A percentile compares a stretch with the other conserved stretches of the same genome.
Evolutionary conservation across 257 asterid species (phyloP).

Genomic region (Thymus quinquecostatus): DNA sequence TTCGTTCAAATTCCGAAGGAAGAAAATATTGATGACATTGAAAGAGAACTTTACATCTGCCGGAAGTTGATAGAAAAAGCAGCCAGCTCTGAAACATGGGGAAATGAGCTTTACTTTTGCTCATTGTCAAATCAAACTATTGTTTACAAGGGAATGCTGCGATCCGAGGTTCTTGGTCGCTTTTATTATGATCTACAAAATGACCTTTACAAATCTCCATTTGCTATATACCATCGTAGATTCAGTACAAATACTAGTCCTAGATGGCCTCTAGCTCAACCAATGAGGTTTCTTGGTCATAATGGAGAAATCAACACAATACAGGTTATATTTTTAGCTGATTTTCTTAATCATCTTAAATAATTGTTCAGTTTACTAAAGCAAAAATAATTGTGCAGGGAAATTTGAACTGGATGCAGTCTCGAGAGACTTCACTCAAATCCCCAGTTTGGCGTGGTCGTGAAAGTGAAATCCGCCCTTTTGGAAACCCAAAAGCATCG

Average conservation of each 20-base stretch:
- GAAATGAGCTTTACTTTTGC: slow-evolving; percentile 88
- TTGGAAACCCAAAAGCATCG: slow-evolving; percentile 95
- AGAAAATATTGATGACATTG: slow-evolving; percentile 91
- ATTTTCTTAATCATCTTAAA: slow-evolving; percentile 17
- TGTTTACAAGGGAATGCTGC: slow-evolving; percentile 98
- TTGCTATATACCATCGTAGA: slow-evolving; percentile 96
- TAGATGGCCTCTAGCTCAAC: slow-evolving; percentile 98
- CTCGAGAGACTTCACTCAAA: slow-evolving; percentile 89
- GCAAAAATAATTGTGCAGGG: slow-evolving; percentile 56
- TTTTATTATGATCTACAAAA: slow-evolving; percentile 87
- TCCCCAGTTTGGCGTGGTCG: slow-evolving; percentile 99
- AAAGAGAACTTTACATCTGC: slow-evolving; percentile 90
- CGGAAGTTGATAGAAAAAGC: slow-evolving; percentile 87
- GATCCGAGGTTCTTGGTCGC: slow-evolving; percentile 90
- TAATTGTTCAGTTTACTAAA: slow-evolving; percentile 32
- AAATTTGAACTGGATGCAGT: slow-evolving; percentile 99
- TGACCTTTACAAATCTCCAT: slow-evolving; percentile 76
- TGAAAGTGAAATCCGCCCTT: slow-evolving; percentile 93
- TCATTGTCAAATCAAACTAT: slow-evolving; percentile 95
- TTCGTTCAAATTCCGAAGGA: slow-evolving; percentile 85
- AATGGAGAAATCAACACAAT: slow-evolving; percentile 99
- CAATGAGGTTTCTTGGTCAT: slow-evolving; percentile 99
- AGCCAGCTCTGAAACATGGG: slow-evolving; percentile 77
- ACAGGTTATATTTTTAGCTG: slow-evolving; percentile 57
- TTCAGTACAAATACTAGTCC: slow-evolving; percentile 98